Percentiles rank a stretch among this genome's conserved stretches.
Evolutionary conservation across 352 stramenopile genomes (phyloP).

Genomic region (Pythium myriotylum): DNA sequence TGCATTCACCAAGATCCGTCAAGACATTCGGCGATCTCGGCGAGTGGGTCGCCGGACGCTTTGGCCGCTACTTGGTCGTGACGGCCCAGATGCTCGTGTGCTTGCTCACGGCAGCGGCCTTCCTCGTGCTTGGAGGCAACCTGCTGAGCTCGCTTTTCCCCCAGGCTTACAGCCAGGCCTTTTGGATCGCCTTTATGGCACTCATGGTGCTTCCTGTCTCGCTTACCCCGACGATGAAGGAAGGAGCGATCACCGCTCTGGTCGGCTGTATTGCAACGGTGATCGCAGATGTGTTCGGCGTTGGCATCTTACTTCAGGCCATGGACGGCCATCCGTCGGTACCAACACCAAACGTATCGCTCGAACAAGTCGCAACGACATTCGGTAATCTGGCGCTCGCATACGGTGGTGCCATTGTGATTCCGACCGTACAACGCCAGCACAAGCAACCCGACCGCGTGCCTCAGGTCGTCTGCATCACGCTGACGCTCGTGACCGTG

Average conservation of each 20-base stretch:
- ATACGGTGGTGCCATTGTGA: slow-evolving; percentile 33
- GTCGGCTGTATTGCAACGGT: slow-evolving; percentile 54
- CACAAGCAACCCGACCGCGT: slow-evolving; percentile 1
- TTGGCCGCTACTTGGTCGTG: neutral
- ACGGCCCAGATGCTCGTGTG: slow-evolving; percentile 2
- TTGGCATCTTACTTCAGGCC: slow-evolving; percentile 45
- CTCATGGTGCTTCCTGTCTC: neutral
- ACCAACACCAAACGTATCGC: slow-evolving; percentile 38
- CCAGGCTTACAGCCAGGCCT: neutral
- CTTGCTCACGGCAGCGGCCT: neutral
- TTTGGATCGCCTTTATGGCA: neutral
- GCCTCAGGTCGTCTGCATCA: neutral
- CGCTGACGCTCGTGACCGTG: slow-evolving; percentile 36
- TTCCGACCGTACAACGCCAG: slow-evolving; percentile 3
- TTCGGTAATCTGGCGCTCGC: slow-evolving; percentile 64
- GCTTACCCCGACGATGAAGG: slow-evolving; percentile 55
- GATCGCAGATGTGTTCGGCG: slow-evolving; percentile 48
- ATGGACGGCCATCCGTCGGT: slow-evolving; percentile 51
- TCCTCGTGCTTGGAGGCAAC: neutral
- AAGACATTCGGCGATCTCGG: neutral
- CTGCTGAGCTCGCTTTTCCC: neutral
- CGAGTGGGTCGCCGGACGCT: neutral
- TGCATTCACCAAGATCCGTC: neutral
- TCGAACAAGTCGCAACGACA: slow-evolving; percentile 43
- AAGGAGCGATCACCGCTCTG: slow-evolving; percentile 46